Base-by-base conservation (phyloP, 257 asterid species). In the Solanum clarkiae region DNA sequence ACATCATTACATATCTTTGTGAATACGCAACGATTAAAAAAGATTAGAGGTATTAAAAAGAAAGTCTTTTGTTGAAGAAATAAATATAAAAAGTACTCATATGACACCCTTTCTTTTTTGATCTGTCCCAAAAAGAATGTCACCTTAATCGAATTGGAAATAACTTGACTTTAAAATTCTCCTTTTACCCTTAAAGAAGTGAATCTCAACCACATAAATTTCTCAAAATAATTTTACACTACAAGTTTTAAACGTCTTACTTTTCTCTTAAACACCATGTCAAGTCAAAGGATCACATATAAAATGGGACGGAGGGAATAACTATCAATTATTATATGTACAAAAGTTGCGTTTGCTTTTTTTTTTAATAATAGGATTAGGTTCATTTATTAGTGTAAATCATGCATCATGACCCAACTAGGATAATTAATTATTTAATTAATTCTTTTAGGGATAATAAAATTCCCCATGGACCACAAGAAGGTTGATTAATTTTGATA, bases 241-340 rank as follows among this genome's bases (percentile, higher is more conserved):
- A 29, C 32, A 29, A 29, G 32, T 2, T 29, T 29, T 29, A 1
- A 29, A 29, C 2, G 2, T 29, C 32, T 29, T 29, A 29, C 2
- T 29, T 29, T 29, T 29, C 0, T 29, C 2, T 29, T 29, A 29
- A 29, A 29, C 1, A 29, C 2, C 32, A 0, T 29, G 32, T 2
- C 32, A 32, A 32, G 4, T 32, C 4, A 32, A 32, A 32, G 36
- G 0, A 0, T 32, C 0, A 0, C 36, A 32, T 0, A 32, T 32
- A 32, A 32, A 32, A 32, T 32, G 4, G 4, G 36, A 32, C 4
- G 36, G 36, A 32, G 4, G 0, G 36, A 32, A 47, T 77, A 51
- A 62, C 47, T 77, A 51, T 24, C 47, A 77, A 26, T 16, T 51
- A 36, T 36, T 36, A 36, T 36, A 36, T 36, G 8, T 77, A 51